Evolutionary conservation across 169 alveolate species (phyloP).

Genomic region (Cryptosporidium canis): DNA sequence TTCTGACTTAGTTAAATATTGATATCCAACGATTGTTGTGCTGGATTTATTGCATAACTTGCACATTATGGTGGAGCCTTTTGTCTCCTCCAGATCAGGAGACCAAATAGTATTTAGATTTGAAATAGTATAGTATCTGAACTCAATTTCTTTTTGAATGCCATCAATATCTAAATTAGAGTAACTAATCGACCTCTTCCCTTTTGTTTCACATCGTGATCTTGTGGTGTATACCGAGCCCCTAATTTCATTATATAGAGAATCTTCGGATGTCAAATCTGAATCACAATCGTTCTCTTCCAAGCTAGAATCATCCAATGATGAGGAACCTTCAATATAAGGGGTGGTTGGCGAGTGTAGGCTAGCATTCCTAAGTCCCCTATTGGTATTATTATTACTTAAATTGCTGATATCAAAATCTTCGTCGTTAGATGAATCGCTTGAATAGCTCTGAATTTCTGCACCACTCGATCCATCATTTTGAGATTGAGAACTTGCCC

Average conservation of each 20-base stretch:
- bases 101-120: slow-evolving; percentile 15
- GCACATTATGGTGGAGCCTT: neutral
- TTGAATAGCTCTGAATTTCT: slow-evolving; percentile 14
- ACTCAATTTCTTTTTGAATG: neutral
- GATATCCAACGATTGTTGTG: slow-evolving; percentile 34
- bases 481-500: neutral
- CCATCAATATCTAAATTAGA: neutral
- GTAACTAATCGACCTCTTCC: neutral
- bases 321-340: slow-evolving; percentile 11
- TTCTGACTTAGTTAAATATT: neutral
- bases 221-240: neutral
- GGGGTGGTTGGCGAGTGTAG: neutral
- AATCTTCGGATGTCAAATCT: slow-evolving; percentile 59
- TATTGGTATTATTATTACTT: neutral
- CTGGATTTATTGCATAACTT: slow-evolving; percentile 12
- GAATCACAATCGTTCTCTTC: slow-evolving; percentile 33
- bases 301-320: neutral
- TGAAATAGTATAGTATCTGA: slow-evolving; percentile 4
- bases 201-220: neutral
- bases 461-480: slow-evolving; percentile 14
- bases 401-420: neutral
- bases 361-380: neutral
- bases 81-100: slow-evolving; percentile 23
- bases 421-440: slow-evolving; percentile 19
- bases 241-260: slow-evolving; percentile 38